Base-by-base conservation (phyloP, 306 rosid species). In the Sphenostylis stenocarpa region DNA sequence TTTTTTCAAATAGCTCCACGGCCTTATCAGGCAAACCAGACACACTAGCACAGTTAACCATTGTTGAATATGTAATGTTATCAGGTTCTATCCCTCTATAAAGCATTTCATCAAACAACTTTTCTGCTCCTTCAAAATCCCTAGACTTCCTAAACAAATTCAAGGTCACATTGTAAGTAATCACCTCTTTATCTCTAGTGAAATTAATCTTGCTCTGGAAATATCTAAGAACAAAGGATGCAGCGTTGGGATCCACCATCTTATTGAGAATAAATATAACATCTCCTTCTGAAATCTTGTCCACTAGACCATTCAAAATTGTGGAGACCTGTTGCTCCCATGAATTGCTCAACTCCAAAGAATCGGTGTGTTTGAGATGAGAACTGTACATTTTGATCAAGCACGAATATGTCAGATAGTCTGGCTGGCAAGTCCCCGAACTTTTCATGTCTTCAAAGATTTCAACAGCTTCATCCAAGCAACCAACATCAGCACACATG, bases 401-500 rank as follows among this genome's bases (percentile, higher is more conserved):
- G 63, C 96, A 88, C 10, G 94, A 86, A 86, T 81, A 94, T 19
- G 93, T 86, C 87, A 90, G 78, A 86, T 85, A 82, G 70, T 91
- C 97, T 12, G 98, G 98, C 75, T 31, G 43, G 72, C 63, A 75
- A 53, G 86, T 70, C 28, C 28, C 76, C 0, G 94, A 90, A 72
- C 57, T 65, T 77, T 91, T 94, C 94, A 94, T 86, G 38, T 94
- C 92, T 70, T 82, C 44, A 56, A 91, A 91, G 80, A 87, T 85
- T 64, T 86, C 88, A 67, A 87, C 23, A 15, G 90, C 96, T 76
- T 88, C 90, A 20, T 88, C 90, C 21, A 68, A 39, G 73, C 45
- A 90, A 67, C 92, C 97, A 77, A 90, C 77, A 81, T 90, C 93
- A 81, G 91, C 98, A 76, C 96, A 94, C 93, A 90, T 84, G 60